A percentile compares a stretch with the other conserved stretches of the same genome.
phyloP scores from a whole-genome alignment of 1,284 basidiomycete genomes.

The Rhodotorula sp. region DNA sequence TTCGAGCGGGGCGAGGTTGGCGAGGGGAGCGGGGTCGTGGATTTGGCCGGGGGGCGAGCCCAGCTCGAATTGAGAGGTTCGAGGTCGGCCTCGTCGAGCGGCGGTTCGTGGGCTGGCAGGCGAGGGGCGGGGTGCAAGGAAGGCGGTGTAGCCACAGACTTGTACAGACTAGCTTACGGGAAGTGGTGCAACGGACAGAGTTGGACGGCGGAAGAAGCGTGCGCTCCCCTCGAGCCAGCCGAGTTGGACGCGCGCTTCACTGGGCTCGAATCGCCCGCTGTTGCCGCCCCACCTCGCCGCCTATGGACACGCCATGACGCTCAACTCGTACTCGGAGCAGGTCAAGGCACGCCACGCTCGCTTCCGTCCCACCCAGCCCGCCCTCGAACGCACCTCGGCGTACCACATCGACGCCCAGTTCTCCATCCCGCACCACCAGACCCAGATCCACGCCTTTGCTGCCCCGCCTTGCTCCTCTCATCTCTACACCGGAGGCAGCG shows the following conservation, averaged over 20 bases:
- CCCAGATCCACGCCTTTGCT: slow-evolving; percentile 37
- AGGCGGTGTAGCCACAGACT: neutral
- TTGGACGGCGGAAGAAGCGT: slow-evolving; percentile 8
- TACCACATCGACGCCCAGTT: slow-evolving; percentile 35
- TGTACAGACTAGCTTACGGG: slow-evolving; percentile 2
- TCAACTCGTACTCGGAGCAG: neutral
- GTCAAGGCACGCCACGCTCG: slow-evolving; percentile 4
- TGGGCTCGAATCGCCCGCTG: neutral
- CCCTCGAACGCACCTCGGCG: neutral
- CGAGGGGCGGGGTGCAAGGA: neutral
- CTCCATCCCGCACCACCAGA: slow-evolving; percentile 33
- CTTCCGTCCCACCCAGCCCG: slow-evolving; percentile 8
- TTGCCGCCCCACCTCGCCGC: neutral
- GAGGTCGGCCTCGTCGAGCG: neutral
- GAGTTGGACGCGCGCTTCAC: neutral
- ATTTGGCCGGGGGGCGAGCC: neutral
- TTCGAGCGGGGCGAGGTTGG: too few relatives aligned
- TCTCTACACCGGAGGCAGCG: slow-evolving; percentile 42
- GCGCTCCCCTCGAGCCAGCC: neutral
- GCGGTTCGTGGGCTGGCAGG: neutral
- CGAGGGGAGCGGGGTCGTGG: too few relatives aligned
- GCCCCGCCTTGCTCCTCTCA: slow-evolving; percentile 40
- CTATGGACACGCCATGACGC: neutral
- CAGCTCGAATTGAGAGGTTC: neutral
- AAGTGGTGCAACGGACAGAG: slow-evolving; percentile 10